Evolutionary conservation across 2,329 filamentous ascomycete genomes (phyloP).

Genomic region (Aspergillus sp.): DNA sequence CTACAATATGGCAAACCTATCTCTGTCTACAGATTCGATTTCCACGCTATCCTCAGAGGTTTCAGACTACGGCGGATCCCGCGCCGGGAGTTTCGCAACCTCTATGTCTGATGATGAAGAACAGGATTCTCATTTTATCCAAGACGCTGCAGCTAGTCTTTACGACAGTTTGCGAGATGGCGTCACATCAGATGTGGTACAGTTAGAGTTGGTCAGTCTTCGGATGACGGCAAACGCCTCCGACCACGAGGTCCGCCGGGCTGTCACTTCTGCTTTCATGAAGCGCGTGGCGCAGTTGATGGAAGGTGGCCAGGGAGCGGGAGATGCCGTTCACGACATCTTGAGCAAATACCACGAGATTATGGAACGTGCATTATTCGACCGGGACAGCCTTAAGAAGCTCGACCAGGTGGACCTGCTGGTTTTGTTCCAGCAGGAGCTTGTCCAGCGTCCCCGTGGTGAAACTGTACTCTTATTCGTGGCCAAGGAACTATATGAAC

Average conservation of each 20-base stretch:
- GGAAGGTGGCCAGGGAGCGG: conserved; percentile 56
- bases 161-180: conserved; percentile 77
- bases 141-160: conserved; percentile 83
- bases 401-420: conserved; percentile 83
- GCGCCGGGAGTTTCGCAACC: conserved; percentile 71
- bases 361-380: conserved; percentile 60
- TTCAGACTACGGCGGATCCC: conserved; percentile 53
- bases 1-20: conserved; percentile 52
- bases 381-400: conserved; percentile 53
- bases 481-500: conserved; percentile 79
- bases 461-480: conserved; percentile 71
- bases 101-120: conserved; percentile 65
- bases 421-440: conserved; percentile 76
- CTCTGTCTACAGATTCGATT: conserved; percentile 55
- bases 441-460: conserved; percentile 64
- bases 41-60: conserved; percentile 63
- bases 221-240: conserved; percentile 88
- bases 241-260: conserved; percentile 81
- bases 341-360: conserved; percentile 65
- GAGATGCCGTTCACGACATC: conserved; percentile 64
- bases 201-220: conserved; percentile 91
- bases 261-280: conserved; percentile 81
- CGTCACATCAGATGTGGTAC: conserved; percentile 76
- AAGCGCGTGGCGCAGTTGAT: conserved; percentile 74
- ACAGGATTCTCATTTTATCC: conserved; percentile 70